A percentile compares a stretch with the other conserved stretches of the same genome.
Evolutionary conservation across 331 rosid species (phyloP).

Genomic region (Erythrophleum ivorense): DNA sequence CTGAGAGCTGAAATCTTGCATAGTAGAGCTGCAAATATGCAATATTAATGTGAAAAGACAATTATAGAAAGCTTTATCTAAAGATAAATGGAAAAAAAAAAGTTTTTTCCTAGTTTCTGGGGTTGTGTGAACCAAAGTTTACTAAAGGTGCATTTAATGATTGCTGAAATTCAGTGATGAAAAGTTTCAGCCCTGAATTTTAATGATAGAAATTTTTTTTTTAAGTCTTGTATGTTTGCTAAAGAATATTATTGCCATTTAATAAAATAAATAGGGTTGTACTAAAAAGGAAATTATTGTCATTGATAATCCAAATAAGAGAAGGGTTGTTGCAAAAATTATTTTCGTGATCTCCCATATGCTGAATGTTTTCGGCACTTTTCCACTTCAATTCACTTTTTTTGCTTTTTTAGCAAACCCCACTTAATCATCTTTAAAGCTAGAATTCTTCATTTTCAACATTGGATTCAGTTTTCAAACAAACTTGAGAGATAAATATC

Average conservation of each 20-base stretch:
- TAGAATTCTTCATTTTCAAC: too few relatives aligned
- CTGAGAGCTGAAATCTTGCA: constrained; percentile 79
- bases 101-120: background rate
- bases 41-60: constrained; percentile 31
- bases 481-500: background rate
- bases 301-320: too few relatives aligned
- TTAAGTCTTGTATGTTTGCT: background rate
- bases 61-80: background rate
- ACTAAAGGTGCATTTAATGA: background rate
- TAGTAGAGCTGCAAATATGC: constrained; percentile 68
- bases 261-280: background rate
- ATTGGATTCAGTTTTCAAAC: background rate
- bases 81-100: background rate
- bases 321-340: background rate
- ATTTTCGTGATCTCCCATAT: background rate
- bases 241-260: background rate
- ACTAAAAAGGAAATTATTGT: background rate
- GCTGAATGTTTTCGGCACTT: background rate
- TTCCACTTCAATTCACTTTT: background rate
- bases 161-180: background rate
- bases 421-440: background rate
- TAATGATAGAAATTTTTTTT: background rate
- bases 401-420: background rate
- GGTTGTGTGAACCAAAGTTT: constrained; percentile 5
- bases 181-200: background rate